Percentiles rank a stretch among this genome's conserved stretches.
Conservation (phyloP, 495 filamentous ascomycete species). For the Hyaloscypha hepaticicola region DNA sequence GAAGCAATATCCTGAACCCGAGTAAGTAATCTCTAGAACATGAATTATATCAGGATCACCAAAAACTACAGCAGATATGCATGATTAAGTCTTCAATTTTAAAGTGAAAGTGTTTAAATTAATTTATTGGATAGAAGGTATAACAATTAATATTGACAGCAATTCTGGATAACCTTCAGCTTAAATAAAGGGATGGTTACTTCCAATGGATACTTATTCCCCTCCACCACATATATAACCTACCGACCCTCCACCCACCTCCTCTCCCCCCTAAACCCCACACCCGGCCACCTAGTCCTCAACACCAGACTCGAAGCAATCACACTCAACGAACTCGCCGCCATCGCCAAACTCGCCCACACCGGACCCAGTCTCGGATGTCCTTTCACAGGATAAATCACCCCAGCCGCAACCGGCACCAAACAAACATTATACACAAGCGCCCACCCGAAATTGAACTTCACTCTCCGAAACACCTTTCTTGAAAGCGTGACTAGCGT, state of each 20-base stretch:
- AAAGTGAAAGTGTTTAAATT: no score
- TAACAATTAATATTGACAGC: no score
- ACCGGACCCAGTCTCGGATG: conserved; percentile 69
- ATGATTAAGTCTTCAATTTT: no score
- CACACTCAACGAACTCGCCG: conserved; percentile 78
- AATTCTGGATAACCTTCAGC: no score
- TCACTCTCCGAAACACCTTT: conserved; percentile 75
- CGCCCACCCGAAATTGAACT: conserved; percentile 88
- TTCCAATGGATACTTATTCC: no score
- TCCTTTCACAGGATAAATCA: conserved; percentile 65
- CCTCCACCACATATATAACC: no score
- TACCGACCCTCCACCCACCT: not conserved
- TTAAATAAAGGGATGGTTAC: no score
- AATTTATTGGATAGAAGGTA: no score
- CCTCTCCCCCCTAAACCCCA: conserved; percentile 45
- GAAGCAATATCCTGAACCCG: no score
- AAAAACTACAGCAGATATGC: no score
- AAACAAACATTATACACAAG: conserved; percentile 76
- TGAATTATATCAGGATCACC: no score
- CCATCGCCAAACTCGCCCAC: conserved; percentile 88
- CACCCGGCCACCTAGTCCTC: conserved; percentile 43
- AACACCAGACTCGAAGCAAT: conserved; percentile 70
- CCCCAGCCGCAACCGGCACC: conserved; percentile 79
- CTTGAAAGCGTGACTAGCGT: conserved; percentile 69
- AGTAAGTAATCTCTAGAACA: no score